These are phyloP conservation scores for Rhodotorula sp. DNA, from an alignment of 1,284 basidiomycete species.

Conservation along the genomic window DNA sequence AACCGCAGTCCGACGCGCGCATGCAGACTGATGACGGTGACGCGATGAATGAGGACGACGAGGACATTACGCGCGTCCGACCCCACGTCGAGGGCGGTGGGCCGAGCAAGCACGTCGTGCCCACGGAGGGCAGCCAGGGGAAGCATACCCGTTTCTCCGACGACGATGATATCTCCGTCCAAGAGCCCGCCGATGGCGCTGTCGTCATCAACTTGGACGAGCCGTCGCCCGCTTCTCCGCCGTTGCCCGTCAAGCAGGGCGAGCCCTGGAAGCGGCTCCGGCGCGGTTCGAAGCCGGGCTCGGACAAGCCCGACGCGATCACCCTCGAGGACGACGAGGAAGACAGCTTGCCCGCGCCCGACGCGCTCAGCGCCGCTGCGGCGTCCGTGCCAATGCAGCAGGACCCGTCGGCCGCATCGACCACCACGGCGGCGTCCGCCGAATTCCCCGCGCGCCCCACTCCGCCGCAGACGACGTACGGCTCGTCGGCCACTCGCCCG, in stretches of 20 bases:
- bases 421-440: neutral
- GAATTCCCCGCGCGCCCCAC: neutral
- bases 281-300: neutral
- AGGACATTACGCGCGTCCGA: neutral
- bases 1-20: neutral
- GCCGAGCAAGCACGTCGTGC: neutral
- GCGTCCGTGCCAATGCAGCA: neutral
- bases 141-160: neutral
- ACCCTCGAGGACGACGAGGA: neutral
- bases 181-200: neutral
- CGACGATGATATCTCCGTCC: neutral
- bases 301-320: neutral
- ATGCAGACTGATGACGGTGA: neutral
- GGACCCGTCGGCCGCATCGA: neutral
- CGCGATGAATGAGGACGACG: neutral
- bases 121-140: neutral
- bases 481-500: neutral
- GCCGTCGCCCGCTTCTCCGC: neutral
- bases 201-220: neutral
- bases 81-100: conserved; percentile 4
- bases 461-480: neutral
- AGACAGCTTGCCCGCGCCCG: neutral
- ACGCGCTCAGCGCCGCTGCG: neutral
- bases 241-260: neutral
- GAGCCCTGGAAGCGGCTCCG: neutral